Conservation (phyloP, 2,329 filamentous ascomycete species). For the Fusarium fracticaudum region DNA sequence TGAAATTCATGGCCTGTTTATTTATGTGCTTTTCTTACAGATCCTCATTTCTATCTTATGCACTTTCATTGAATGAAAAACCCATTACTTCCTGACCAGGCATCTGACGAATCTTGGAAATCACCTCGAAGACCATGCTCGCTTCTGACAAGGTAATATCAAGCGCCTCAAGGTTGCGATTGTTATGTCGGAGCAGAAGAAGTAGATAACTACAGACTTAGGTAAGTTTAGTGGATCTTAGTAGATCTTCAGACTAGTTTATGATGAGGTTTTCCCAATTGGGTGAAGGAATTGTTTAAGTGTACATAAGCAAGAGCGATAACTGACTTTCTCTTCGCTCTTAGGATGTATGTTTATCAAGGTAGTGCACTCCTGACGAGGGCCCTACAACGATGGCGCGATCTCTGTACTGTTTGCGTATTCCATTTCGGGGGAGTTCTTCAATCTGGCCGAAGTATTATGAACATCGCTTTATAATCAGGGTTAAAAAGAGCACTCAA, state of each 20-base stretch:
- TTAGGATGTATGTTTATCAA: rapidly evolving
- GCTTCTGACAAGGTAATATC: neutral
- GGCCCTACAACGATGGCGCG: no score
- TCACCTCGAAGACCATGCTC: rapidly evolving
- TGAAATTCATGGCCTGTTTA: neutral
- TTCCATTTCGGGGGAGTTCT: no score
- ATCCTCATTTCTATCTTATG: rapidly evolving
- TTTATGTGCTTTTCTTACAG: neutral
- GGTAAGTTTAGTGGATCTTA: no score
- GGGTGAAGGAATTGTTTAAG: neutral
- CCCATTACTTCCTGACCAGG: no score
- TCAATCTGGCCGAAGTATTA: no score
- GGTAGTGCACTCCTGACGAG: neutral
- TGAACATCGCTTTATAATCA: rapidly evolving
- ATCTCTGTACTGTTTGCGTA: no score
- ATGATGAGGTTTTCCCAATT: neutral
- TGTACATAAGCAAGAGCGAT: neutral
- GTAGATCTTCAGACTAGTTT: no score
- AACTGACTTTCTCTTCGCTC: neutral
- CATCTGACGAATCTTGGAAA: rapidly evolving
- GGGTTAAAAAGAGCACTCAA: no score
- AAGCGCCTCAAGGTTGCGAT: neutral
- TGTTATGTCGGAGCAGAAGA: neutral
- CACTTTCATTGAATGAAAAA: rapidly evolving
- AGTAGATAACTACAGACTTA: no score